Evolutionary conservation across 2,329 filamentous ascomycete genomes (phyloP).

Genomic region (Tolypocladium tropicale): DNA sequence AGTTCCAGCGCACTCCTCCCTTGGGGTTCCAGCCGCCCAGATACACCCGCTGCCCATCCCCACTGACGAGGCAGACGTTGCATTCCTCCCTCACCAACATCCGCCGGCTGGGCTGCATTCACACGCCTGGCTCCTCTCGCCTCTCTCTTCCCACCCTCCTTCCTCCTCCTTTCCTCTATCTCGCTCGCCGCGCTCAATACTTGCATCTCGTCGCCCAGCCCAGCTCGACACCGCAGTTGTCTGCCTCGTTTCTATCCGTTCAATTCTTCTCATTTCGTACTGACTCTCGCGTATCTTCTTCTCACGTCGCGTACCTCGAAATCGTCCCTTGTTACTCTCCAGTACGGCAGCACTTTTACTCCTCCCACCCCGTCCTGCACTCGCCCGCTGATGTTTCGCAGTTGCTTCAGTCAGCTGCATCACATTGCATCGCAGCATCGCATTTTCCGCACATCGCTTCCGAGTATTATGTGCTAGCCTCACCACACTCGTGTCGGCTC

Average conservation of each 20-base stretch:
- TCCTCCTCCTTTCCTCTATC: slow-evolving; percentile 7
- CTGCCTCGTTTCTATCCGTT: not conserved
- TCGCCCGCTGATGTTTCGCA: not conserved
- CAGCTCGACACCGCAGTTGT: not conserved
- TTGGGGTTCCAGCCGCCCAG: slow-evolving; percentile 14
- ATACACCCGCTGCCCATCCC: slow-evolving; percentile 8
- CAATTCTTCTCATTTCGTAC: not conserved
- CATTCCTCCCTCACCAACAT: slow-evolving; percentile 12
- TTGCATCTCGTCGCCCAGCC: not conserved
- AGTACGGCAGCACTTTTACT: not conserved
- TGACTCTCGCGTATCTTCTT: not conserved
- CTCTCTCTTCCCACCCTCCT: slow-evolving; percentile 1
- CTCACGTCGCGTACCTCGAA: not conserved
- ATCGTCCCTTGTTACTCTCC: not conserved
- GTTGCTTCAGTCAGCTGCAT: not conserved
- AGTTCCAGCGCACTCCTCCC: slow-evolving; percentile 7
- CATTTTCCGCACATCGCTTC: not conserved
- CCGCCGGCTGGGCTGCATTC: not conserved
- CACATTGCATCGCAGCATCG: not conserved
- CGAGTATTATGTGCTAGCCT: slow-evolving; percentile 26
- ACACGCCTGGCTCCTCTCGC: not conserved
- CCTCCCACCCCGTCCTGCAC: not conserved
- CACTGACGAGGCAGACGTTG: slow-evolving; percentile 16
- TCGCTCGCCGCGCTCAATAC: slow-evolving; percentile 3
- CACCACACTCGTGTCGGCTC: slow-evolving; percentile 8